Evolutionary conservation across 2,329 filamentous ascomycete genomes (phyloP), one percentile per base, ranked within the genome.

Genomic region (Teratosphaeria epicoccoides): DNA sequence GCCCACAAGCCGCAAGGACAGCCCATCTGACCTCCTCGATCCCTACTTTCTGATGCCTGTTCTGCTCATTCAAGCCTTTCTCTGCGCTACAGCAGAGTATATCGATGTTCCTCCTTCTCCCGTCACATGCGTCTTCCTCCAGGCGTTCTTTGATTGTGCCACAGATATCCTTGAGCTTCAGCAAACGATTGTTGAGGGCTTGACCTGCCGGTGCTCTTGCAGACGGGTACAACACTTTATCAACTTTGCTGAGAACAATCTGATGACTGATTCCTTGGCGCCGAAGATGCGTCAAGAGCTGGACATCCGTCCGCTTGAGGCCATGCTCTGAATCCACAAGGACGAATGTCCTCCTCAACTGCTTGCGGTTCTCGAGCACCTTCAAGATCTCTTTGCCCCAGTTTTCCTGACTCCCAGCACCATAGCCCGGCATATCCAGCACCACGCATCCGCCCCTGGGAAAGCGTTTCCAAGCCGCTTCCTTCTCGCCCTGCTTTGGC

Each of bases 381-480:
- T 85, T 85, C 71, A 85, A 73, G 54, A 85, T 83, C 65, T 86
- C 80, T 23, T 67, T 63, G 0, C 84, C 84, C 82, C 83, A 87
- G 59, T 80, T 77, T 7, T 72, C 66, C 28, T 76, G 68, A 61
- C 79, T 81, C 1, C 77, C 82, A 52, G 79, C 75, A 3, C 84
- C 84, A 61, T 87, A 87, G 0, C 84, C 84, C 1, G 84, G 84
- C 77, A 84, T 84, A 65, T 88, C 84, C 20, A 87, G 71, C 28
- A 88, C 73, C 0, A 82, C 75, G 24, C 85, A 62, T 0, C 71
- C 72, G 0, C 70, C 68, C 0, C 56, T 51, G 0, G 70, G 69
- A 7, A 71, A 68, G 47, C 56, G 50, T 46, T 59, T 61, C 62
- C 61, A 63, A 2, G 47, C 49, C n/a, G 37, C 66, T 50, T 57